These are phyloP conservation scores for Canariomyces notabilis DNA, from an alignment of 2,329 filamentous ascomycete genomes.

Conservation along the genomic window DNA sequence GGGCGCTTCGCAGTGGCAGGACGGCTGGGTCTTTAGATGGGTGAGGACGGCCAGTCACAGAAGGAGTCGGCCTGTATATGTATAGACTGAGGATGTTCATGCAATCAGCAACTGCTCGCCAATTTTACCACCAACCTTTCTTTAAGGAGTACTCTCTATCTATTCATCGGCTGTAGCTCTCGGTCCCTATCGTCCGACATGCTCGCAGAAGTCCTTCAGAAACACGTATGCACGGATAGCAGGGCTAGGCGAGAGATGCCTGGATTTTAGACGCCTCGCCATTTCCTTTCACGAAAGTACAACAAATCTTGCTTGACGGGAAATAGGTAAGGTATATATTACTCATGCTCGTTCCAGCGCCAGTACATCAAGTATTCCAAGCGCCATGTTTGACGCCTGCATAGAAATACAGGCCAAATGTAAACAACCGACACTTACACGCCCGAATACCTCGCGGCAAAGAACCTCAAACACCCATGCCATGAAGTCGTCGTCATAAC, in stretches of 20 bases:
- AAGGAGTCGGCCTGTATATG: slow-evolving; percentile 14
- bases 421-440: background rate
- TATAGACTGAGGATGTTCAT: slow-evolving; percentile 16
- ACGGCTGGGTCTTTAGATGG: background rate
- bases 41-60: background rate
- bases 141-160: too few species aligned
- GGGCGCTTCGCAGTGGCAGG: background rate
- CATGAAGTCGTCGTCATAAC: background rate
- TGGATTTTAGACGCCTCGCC: background rate
- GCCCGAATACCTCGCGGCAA: background rate
- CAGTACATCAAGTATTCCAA: background rate
- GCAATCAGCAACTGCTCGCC: slow-evolving; percentile 11
- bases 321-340: background rate
- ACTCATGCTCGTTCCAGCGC: background rate
- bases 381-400: too few species aligned
- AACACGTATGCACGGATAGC: too few species aligned
- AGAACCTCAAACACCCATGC: background rate
- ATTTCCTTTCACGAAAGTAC: background rate
- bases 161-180: too few species aligned
- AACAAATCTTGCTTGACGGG: background rate
- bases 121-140: background rate
- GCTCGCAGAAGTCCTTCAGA: too few species aligned
- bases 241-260: background rate
- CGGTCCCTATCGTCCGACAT: too few species aligned
- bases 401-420: background rate